A percentile compares a stretch with the other conserved stretches of the same genome.
These are phyloP conservation scores for Suillus tomentosus DNA, from an alignment of 768 basidiomycete genomes.

Conservation along the genomic window DNA sequence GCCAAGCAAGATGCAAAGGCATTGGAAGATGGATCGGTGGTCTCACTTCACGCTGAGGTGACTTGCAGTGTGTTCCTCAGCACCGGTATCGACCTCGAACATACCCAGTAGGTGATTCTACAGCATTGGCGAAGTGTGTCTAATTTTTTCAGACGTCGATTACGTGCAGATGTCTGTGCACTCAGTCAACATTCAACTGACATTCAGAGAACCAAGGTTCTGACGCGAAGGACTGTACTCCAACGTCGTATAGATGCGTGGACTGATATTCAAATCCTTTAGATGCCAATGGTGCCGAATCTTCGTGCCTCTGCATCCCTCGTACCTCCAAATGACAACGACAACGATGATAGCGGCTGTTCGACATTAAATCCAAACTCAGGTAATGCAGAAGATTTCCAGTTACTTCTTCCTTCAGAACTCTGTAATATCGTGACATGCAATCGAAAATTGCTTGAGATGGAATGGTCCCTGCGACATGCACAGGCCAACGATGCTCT, in stretches of 20 bases:
- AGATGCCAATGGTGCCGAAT: not conserved
- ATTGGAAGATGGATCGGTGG: not conserved
- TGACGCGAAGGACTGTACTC: not conserved
- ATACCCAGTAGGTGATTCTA: conserved; percentile 33
- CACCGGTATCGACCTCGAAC: conserved; percentile 36
- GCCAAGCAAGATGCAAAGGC: conserved; percentile 26
- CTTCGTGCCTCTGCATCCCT: not conserved
- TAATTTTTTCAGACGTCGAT: not conserved
- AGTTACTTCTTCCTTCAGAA: not conserved
- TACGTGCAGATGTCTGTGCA: not conserved
- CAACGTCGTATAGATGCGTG: not conserved
- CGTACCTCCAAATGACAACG: not conserved
- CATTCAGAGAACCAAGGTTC: not conserved
- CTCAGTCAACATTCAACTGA: conserved; percentile 3
- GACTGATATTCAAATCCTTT: not conserved
- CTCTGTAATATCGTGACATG: not conserved
- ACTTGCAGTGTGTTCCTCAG: conserved; percentile 29
- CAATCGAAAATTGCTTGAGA: not conserved
- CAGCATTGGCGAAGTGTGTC: not conserved
- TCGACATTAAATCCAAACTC: not conserved
- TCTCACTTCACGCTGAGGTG: conserved; percentile 12
- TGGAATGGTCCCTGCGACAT: too few relatives aligned
- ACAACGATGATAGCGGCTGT: not conserved
- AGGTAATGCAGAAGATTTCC: not conserved
- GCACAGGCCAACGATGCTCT: too few relatives aligned